phyloP scores from a whole-genome alignment of 1,139 yeast genomes.

The Suzukiozyma palmioleophila region DNA sequence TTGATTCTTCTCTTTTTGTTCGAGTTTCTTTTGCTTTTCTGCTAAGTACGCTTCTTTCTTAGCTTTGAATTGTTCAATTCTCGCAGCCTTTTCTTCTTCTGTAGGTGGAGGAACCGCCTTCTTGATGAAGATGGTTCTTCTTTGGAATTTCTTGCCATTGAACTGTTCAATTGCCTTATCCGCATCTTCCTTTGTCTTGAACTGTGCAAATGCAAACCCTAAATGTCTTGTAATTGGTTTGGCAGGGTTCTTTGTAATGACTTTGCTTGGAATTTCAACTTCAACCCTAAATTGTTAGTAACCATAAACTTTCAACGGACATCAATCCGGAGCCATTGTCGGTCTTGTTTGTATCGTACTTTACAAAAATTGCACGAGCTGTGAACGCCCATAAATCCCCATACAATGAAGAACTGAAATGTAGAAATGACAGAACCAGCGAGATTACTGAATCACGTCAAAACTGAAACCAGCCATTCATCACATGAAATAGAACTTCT shows the following conservation, averaged over 20 bases:
- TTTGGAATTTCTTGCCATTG: slow-evolving; percentile 43
- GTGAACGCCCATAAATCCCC: too few species aligned
- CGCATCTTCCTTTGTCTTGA: slow-evolving; percentile 45
- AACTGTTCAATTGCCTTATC: slow-evolving; percentile 42
- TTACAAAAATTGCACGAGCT: too few species aligned
- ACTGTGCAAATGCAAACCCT: slow-evolving; percentile 55
- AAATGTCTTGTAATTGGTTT: slow-evolving; percentile 35
- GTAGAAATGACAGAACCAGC: too few species aligned
- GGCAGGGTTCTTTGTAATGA: slow-evolving; percentile 24
- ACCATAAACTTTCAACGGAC: background rate
- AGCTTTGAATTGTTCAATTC: slow-evolving; percentile 34
- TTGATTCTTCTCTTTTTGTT: slow-evolving; percentile 16
- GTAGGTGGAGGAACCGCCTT: slow-evolving; percentile 52
- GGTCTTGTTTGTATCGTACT: too few species aligned
- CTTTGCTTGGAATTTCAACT: slow-evolving; percentile 40
- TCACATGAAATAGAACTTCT: too few species aligned
- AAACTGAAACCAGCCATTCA: too few species aligned
- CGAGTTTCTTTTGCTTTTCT: slow-evolving; percentile 21
- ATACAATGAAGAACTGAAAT: too few species aligned
- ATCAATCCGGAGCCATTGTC: too few species aligned
- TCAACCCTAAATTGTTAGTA: slow-evolving; percentile 19
- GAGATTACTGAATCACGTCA: too few species aligned
- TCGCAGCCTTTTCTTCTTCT: slow-evolving; percentile 41
- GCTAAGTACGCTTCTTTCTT: slow-evolving; percentile 23
- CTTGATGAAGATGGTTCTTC: slow-evolving; percentile 45